Percentiles rank a stretch among this genome's conserved stretches.
phyloP scores from a whole-genome alignment of 2,329 filamentous ascomycete genomes.

The Esteya vermicola region DNA sequence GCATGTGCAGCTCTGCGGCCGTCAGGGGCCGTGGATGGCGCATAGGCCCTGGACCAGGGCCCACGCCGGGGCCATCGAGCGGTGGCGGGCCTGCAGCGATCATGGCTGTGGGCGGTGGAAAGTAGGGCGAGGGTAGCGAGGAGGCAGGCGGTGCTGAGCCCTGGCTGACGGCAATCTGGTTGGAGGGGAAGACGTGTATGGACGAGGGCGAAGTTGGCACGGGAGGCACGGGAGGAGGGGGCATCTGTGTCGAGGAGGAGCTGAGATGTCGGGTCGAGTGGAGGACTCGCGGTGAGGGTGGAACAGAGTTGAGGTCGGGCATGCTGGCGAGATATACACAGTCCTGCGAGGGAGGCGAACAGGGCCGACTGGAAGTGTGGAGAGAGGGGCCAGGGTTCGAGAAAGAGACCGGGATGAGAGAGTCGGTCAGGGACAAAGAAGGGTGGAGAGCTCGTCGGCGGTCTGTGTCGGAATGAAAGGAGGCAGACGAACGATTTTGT shows the following conservation, averaged over 20 bases:
- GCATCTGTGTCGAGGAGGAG: constrained; percentile 19
- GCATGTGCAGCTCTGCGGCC: constrained; percentile 72
- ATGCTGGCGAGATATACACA: constrained; percentile 15
- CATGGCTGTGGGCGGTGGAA: constrained; percentile 13
- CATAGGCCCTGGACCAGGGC: constrained; percentile 53
- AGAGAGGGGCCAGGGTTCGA: too few species aligned
- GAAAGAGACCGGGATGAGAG: too few species aligned
- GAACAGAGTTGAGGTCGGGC: constrained; percentile 43
- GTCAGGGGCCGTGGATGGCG: constrained; percentile 81
- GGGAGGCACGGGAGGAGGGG: constrained; percentile 21
- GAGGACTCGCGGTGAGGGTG: constrained; percentile 31
- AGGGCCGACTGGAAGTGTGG: background rate
- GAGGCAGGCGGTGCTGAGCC: constrained; percentile 11
- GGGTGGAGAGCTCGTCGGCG: too few species aligned
- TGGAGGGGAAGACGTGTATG: constrained; percentile 43
- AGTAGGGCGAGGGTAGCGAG: constrained; percentile 18
- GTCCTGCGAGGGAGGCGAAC: background rate
- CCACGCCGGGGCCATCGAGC: constrained; percentile 29
- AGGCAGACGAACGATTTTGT: too few species aligned
- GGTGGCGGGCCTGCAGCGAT: constrained; percentile 9
- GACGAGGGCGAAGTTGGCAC: constrained; percentile 26
- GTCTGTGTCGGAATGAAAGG: too few species aligned
- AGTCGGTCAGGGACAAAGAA: background rate
- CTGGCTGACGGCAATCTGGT: constrained; percentile 34
- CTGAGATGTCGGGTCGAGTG: constrained; percentile 24